phyloP scores from a whole-genome alignment of 2,329 filamentous ascomycete genomes.

The Calonectria honghensis region DNA sequence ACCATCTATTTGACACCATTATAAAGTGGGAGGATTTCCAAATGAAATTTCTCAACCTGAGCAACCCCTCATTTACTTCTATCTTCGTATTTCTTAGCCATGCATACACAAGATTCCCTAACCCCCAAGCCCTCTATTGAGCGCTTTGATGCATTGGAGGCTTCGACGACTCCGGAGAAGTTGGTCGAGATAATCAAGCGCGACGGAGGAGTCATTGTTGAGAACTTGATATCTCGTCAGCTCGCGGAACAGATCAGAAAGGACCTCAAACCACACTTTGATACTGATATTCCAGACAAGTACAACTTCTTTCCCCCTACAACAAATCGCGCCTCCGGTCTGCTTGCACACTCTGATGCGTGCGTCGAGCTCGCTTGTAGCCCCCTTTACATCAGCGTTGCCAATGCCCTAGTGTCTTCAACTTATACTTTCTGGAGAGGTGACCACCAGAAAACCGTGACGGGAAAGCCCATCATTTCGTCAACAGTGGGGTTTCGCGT shows the following conservation, averaged over 20 bases:
- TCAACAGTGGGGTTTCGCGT: slow-evolving; percentile 30
- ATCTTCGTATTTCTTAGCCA: neutral
- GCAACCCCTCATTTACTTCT: neutral
- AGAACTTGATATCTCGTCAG: slow-evolving; percentile 14
- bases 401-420: slow-evolving; percentile 10
- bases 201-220: slow-evolving; percentile 33
- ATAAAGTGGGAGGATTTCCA: neutral
- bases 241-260: slow-evolving; percentile 6
- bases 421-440: slow-evolving; percentile 30
- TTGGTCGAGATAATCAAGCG: slow-evolving; percentile 14
- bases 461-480: slow-evolving; percentile 28
- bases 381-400: slow-evolving; percentile 24
- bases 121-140: neutral
- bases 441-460: slow-evolving; percentile 14
- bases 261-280: slow-evolving; percentile 30
- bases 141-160: slow-evolving; percentile 3
- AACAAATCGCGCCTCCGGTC: slow-evolving; percentile 19
- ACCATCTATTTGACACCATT: neutral
- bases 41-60: neutral
- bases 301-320: slow-evolving; percentile 27
- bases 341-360: slow-evolving; percentile 30
- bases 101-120: neutral
- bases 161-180: neutral
- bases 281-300: slow-evolving; percentile 18
- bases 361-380: slow-evolving; percentile 27